phyloP scores from a whole-genome alignment of 768 basidiomycete species.

The Trametes cingulata region DNA sequence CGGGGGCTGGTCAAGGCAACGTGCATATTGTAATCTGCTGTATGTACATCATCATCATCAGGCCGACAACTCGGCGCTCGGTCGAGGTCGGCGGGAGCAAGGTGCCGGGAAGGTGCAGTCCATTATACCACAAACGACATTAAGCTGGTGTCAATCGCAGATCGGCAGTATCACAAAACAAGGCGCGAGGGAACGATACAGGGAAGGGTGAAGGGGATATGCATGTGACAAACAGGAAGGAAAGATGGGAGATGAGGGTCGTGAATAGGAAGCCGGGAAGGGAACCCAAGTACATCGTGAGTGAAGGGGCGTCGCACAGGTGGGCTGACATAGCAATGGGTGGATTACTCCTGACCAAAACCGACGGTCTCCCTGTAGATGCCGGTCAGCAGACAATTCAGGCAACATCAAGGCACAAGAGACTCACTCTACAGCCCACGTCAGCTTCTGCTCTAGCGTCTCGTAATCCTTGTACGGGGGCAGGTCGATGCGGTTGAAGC shows the following conservation, averaged over 20 bases:
- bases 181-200: neutral
- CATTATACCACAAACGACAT: slow-evolving; percentile 16
- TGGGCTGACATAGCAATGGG: too few species aligned
- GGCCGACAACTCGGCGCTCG: too few species aligned
- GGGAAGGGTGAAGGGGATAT: slow-evolving; percentile 5
- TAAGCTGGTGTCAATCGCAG: neutral
- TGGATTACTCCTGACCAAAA: slow-evolving; percentile 87
- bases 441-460: slow-evolving; percentile 92
- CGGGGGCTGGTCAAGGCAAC: too few species aligned
- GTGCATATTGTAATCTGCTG: neutral
- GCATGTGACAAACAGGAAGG: slow-evolving; percentile 6
- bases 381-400: slow-evolving; percentile 2
- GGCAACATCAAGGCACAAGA: slow-evolving; percentile 3
- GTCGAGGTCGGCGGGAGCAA: neutral
- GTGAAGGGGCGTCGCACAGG: neutral
- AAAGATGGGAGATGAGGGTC: neutral
- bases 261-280: neutral
- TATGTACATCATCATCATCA: neutral
- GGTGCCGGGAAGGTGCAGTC: neutral
- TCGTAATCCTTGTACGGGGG: slow-evolving; percentile 98
- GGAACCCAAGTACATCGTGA: neutral
- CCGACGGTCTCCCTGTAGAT: slow-evolving; percentile 81
- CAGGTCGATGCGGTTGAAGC: slow-evolving; percentile 95
- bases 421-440: slow-evolving; percentile 89
- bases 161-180: neutral